A percentile compares a stretch with the other conserved stretches of the same genome.
Evolutionary conservation across 768 basidiomycete species (phyloP).

Genomic region (Gyrodon lividus): DNA sequence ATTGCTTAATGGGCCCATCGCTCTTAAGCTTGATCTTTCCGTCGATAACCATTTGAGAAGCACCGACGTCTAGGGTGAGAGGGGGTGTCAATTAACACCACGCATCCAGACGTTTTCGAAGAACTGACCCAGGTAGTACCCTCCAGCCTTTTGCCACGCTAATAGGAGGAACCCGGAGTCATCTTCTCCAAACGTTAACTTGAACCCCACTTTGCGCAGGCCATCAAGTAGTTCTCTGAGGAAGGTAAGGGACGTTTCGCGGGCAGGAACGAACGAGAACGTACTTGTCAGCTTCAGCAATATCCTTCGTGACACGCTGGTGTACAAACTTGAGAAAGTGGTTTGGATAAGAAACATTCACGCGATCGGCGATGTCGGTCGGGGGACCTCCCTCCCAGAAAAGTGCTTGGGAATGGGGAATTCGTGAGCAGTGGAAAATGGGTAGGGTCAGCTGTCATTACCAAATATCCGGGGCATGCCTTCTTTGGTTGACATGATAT

Average conservation of each 20-base stretch:
- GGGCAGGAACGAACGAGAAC: constrained; percentile 7
- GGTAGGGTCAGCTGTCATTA: constrained; percentile 13
- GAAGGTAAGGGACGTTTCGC: not conserved
- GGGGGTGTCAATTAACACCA: not conserved
- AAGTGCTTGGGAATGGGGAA: constrained; percentile 17
- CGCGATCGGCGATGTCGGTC: constrained; percentile 53
- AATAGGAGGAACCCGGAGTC: constrained; percentile 50
- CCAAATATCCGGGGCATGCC: constrained; percentile 32
- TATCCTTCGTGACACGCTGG: constrained; percentile 37
- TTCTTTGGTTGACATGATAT: constrained; percentile 47
- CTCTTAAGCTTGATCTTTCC: constrained; percentile 47
- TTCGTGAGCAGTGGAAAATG: not conserved
- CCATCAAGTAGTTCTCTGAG: constrained; percentile 53
- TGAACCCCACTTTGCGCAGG: constrained; percentile 58
- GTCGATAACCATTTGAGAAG: constrained; percentile 42
- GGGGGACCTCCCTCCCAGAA: constrained; percentile 48
- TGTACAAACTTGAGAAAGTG: constrained; percentile 30
- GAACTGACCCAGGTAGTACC: constrained; percentile 63
- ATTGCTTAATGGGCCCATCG: constrained; percentile 31
- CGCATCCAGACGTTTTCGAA: not conserved
- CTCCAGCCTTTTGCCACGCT: constrained; percentile 50
- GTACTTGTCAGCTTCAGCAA: constrained; percentile 58
- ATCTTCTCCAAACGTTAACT: constrained; percentile 47
- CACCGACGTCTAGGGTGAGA: constrained; percentile 35
- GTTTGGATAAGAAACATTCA: constrained; percentile 48